Evolutionary conservation across 345 rosid species (phyloP).

Genomic region (Hibiscus tridactylites): DNA sequence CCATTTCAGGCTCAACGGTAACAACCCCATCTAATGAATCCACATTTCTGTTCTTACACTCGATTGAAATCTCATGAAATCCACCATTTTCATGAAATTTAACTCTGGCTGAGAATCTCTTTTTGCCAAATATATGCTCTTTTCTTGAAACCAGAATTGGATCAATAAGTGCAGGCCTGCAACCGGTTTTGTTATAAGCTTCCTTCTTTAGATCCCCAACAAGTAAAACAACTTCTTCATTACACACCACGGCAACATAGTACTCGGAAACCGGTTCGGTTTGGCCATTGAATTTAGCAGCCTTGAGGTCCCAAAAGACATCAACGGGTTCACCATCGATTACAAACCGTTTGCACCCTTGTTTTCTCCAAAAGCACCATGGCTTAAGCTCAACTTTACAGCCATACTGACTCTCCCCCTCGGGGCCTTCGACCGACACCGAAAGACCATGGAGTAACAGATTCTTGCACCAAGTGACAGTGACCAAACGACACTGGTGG

Average conservation of each 20-base stretch:
- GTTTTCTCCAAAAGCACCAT: constrained; percentile 75
- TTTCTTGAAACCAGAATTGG: constrained; percentile 56
- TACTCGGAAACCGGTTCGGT: constrained; percentile 55
- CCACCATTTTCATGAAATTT: constrained; percentile 49
- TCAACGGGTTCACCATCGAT: constrained; percentile 49
- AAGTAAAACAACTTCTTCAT: constrained; percentile 66
- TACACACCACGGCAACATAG: constrained; percentile 70
- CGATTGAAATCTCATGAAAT: constrained; percentile 52
- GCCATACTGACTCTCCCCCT: constrained; percentile 36
- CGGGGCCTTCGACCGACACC: constrained; percentile 40
- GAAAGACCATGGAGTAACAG: constrained; percentile 50
- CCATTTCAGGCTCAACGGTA: constrained; percentile 46
- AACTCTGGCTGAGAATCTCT: constrained; percentile 41
- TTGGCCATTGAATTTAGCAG: constrained; percentile 59
- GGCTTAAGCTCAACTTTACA: constrained; percentile 71
- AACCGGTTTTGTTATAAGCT: constrained; percentile 56
- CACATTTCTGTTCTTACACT: constrained; percentile 37
- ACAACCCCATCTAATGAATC: constrained; percentile 12
- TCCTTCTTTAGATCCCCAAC: constrained; percentile 74
- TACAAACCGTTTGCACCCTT: constrained; percentile 45
- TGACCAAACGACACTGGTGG: constrained; percentile 49
- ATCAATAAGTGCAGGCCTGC: constrained; percentile 60
- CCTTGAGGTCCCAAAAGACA: constrained; percentile 55
- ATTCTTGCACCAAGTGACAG: constrained; percentile 65
- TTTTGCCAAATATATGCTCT: constrained; percentile 60